Conservation (phyloP, 495 filamentous ascomycete genomes). For the Trichocladium antarcticum region DNA sequence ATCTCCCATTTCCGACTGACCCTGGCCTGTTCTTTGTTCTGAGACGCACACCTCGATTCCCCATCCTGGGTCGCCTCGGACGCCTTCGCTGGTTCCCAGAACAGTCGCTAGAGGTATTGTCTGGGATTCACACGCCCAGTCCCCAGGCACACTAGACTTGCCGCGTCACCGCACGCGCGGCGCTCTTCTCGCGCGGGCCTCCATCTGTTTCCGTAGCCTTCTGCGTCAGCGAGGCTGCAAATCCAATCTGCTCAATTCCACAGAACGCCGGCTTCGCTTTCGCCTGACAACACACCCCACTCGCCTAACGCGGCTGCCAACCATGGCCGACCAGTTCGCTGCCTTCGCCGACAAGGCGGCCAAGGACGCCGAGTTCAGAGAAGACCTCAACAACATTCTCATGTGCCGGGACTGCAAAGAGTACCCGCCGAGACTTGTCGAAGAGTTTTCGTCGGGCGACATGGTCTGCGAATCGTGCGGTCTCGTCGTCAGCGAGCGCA, state of each 20-base stretch:
- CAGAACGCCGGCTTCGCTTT: neutral
- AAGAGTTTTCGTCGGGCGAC: slow-evolving; percentile 85
- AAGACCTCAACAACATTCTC: slow-evolving; percentile 71
- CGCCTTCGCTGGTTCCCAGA: slow-evolving; percentile 30
- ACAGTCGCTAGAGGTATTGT: slow-evolving; percentile 6
- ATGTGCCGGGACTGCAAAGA: slow-evolving; percentile 88
- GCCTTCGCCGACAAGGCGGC: slow-evolving; percentile 1
- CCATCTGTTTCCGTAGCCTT: neutral
- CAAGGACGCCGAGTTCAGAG: slow-evolving; percentile 23
- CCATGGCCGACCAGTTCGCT: slow-evolving; percentile 10
- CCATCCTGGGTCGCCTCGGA: slow-evolving; percentile 14
- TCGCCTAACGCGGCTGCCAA: neutral
- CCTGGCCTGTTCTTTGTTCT: slow-evolving; percentile 20
- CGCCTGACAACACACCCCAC: neutral
- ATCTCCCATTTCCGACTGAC: neutral
- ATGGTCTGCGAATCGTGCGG: slow-evolving; percentile 88
- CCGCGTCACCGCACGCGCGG: neutral
- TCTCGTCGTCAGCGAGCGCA: slow-evolving; percentile 78
- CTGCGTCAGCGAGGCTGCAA: neutral
- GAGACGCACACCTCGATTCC: slow-evolving; percentile 7
- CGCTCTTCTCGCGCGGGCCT: neutral
- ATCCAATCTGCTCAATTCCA: no score
- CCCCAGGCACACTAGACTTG: no score
- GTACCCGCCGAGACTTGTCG: slow-evolving; percentile 76
- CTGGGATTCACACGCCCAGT: neutral